Base-by-base conservation (phyloP, 164 flowering plant species). In the Macadamia integrifolia region DNA sequence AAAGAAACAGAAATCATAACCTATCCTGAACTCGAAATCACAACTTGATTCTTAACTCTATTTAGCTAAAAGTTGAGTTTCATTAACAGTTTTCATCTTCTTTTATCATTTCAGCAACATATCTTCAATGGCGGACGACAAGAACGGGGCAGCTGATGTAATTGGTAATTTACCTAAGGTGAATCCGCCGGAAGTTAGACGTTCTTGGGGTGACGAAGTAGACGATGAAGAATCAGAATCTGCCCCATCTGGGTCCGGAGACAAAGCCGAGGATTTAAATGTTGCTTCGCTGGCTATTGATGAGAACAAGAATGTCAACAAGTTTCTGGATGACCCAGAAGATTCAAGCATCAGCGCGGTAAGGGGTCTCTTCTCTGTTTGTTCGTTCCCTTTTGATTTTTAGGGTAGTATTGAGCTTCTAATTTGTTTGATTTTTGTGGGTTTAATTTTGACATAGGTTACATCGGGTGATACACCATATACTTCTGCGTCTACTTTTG, bases 391-490 rank as follows among this genome's bases (percentile, higher is more conserved):
- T 61, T n/a, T 44, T n/a, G 42, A 42, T 32, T 43, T 61, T 55
- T 58, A 7, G 30, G 42, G 50, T 32, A 23, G 23, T 23, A 23
- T 0, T 23, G 23, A 59, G 17, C 46, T 57, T 57, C n/a, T 35
- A 11, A 30, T n/a, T 6, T 35, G 59, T 59, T 43, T 72, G 29
- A 23, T 60, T 40, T 28, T 53, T 43, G 17, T 23, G 11, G 1
- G 8, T 9, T 15, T 6, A 49, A 9, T 29, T 31, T 61, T 67
- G 62, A 52, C 66, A 18, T 61, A 94, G 99, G 87, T 90, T 72
- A 85, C 89, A 0, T 9, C 88, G 0, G 91, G 90, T 12, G 96
- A 92, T 67, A 90, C 93, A 0, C 82, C 88, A 1, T 94, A 94
- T 61, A 70, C 88, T 0, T 92, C 99, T 1, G 99, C 94, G 0